phyloP scores from a whole-genome alignment of 768 basidiomycete species.

The Gelatoporia subvermispora region DNA sequence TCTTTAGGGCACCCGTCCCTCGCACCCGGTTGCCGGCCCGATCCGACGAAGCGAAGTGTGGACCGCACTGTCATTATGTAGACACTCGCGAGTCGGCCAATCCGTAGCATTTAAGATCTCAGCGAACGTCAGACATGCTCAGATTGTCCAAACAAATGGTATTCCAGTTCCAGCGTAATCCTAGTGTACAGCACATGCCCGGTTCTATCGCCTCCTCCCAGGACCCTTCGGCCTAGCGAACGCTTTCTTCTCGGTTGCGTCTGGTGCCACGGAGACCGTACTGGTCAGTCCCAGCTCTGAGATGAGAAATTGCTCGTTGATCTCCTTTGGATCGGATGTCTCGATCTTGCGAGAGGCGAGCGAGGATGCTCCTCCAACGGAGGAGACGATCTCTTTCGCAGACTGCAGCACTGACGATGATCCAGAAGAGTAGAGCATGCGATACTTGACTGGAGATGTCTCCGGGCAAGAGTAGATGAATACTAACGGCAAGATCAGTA shows the following conservation, averaged over 20 bases:
- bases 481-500: constrained; percentile 36
- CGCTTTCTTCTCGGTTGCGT: constrained; percentile 34
- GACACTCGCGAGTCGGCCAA: too few species aligned
- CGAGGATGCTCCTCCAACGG: constrained; percentile 29
- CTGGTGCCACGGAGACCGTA: constrained; percentile 5
- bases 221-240: constrained; percentile 75
- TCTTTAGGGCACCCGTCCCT: not conserved
- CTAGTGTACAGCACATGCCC: too few species aligned
- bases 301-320: constrained; percentile 59
- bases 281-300: constrained; percentile 45
- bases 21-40: too few species aligned
- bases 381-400: constrained; percentile 48
- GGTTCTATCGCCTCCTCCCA: constrained; percentile 41
- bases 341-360: constrained; percentile 66
- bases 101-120: too few species aligned
- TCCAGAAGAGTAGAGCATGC: constrained; percentile 87
- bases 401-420: constrained; percentile 50
- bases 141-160: too few species aligned
- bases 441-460: constrained; percentile 70
- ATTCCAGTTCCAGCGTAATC: too few species aligned
- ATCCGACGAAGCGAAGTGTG: too few species aligned
- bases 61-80: too few species aligned
- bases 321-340: constrained; percentile 73
- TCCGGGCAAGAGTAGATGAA: constrained; percentile 93
- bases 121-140: too few species aligned